Conservation (phyloP, 352 stramenopile genomes). For the Phytophthora citricola region DNA sequence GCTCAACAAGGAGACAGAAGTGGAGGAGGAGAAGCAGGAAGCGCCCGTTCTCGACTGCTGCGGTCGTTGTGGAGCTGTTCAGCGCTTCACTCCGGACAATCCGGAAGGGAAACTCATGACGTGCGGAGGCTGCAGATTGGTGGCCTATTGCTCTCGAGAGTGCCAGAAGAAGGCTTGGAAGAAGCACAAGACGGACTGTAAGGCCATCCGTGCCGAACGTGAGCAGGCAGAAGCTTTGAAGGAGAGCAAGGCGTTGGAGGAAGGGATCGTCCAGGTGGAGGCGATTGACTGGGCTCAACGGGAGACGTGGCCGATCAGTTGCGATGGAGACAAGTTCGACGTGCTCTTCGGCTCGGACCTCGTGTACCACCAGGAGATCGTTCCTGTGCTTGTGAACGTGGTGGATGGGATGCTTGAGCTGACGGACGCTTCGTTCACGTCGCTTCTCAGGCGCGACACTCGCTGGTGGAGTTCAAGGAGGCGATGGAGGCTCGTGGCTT, state of each 20-base stretch:
- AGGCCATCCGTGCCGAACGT: slow-evolving; percentile 55
- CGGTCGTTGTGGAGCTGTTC: slow-evolving; percentile 68
- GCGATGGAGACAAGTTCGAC: slow-evolving; percentile 57
- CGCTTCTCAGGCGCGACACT: slow-evolving; percentile 81
- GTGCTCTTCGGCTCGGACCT: slow-evolving; percentile 86
- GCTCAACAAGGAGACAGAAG: slow-evolving; percentile 61
- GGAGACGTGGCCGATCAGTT: slow-evolving; percentile 69
- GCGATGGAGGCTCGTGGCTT: slow-evolving; percentile 80
- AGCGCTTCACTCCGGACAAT: slow-evolving; percentile 83
- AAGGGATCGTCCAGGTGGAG: slow-evolving; percentile 59
- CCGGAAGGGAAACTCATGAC: slow-evolving; percentile 89
- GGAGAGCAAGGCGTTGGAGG: slow-evolving; percentile 16
- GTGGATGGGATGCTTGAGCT: slow-evolving; percentile 68
- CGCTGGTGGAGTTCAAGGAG: slow-evolving; percentile 83
- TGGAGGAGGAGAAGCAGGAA: slow-evolving; percentile 42
- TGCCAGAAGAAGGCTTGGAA: slow-evolving; percentile 91
- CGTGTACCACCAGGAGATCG: slow-evolving; percentile 88
- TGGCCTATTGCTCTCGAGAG: slow-evolving; percentile 86
- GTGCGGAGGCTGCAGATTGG: slow-evolving; percentile 72
- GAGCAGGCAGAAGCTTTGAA: slow-evolving; percentile 36
- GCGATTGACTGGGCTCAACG: slow-evolving; percentile 85
- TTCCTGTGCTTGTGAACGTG: slow-evolving; percentile 78
- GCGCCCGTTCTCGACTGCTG: slow-evolving; percentile 50
- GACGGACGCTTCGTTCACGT: slow-evolving; percentile 81
- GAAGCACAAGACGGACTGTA: slow-evolving; percentile 85